A percentile compares a stretch with the other conserved stretches of the same genome.
phyloP scores from a whole-genome alignment of 192 early-diverging fungal species.

The Umbelopsis sp. region DNA sequence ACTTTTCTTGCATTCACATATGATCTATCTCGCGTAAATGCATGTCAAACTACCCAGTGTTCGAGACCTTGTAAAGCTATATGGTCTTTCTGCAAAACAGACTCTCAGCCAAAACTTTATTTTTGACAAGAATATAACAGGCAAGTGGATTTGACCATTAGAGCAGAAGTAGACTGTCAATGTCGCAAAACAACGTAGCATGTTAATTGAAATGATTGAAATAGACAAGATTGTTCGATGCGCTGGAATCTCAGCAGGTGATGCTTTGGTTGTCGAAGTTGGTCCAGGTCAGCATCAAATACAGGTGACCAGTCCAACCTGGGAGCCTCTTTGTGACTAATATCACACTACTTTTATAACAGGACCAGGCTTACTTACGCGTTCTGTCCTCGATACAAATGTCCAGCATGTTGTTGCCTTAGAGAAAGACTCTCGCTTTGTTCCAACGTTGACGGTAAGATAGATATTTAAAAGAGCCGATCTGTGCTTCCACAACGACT shows the following conservation, averaged over 20 bases:
- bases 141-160: slow-evolving; percentile 30
- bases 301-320: background rate
- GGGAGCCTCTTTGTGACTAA: background rate
- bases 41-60: slow-evolving; percentile 54
- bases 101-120: slow-evolving; percentile 85
- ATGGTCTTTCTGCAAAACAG: slow-evolving; percentile 69
- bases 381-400: slow-evolving; percentile 73
- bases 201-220: background rate
- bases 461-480: background rate
- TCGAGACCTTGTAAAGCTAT: slow-evolving; percentile 72
- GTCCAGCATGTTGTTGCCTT: slow-evolving; percentile 65
- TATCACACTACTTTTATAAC: background rate
- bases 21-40: background rate
- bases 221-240: slow-evolving; percentile 67
- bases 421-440: slow-evolving; percentile 74
- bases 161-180: background rate
- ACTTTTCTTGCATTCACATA: background rate
- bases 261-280: slow-evolving; percentile 73
- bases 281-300: slow-evolving; percentile 57
- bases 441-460: slow-evolving; percentile 59
- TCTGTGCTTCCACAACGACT: background rate
- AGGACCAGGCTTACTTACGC: slow-evolving; percentile 75
- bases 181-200: no score
- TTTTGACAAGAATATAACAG: slow-evolving; percentile 80
- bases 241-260: slow-evolving; percentile 55